These are phyloP conservation scores for Aureobasidium sp. DNA, from an alignment of 2,329 filamentous ascomycete genomes.

Conservation along the genomic window DNA sequence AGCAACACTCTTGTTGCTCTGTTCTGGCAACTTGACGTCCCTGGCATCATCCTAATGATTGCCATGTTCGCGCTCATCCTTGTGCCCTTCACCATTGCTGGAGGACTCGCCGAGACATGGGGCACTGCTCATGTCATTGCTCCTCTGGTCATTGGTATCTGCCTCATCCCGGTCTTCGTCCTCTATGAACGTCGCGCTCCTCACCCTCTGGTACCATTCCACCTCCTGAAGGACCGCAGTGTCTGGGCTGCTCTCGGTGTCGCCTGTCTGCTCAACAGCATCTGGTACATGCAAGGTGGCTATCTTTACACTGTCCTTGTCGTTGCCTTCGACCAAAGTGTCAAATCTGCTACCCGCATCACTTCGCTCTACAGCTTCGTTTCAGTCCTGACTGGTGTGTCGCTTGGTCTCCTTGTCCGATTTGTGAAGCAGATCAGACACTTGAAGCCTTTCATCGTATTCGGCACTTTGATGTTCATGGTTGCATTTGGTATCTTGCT, in stretches of 20 bases:
- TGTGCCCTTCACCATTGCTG: conserved; percentile 57
- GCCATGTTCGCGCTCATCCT: conserved; percentile 58
- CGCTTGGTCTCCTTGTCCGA: conserved; percentile 36
- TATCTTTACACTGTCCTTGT: conserved; percentile 58
- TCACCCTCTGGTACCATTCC: conserved; percentile 36
- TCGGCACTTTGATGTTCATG: conserved; percentile 26
- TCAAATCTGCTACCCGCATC: conserved; percentile 52
- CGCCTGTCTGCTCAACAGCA: conserved; percentile 48
- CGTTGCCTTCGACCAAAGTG: conserved; percentile 54
- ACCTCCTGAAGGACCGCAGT: conserved; percentile 55
- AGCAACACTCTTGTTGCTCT: conserved; percentile 37
- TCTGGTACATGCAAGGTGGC: conserved; percentile 58
- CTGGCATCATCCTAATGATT: conserved; percentile 56
- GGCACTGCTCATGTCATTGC: conserved; percentile 34
- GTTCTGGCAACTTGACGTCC: conserved; percentile 51
- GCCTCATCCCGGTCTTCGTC: conserved; percentile 32
- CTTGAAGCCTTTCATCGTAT: conserved; percentile 31
- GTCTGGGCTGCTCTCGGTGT: conserved; percentile 59
- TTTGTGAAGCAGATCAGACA: conserved; percentile 15
- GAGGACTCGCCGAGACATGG: conserved; percentile 30
- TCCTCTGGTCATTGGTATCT: conserved; percentile 34
- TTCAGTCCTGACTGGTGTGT: conserved; percentile 51
- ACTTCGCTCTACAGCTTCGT: conserved; percentile 52
- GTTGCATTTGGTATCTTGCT: conserved; percentile 28
- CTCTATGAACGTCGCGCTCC: conserved; percentile 35